Base-by-base conservation (phyloP, 257 asterid genomes). In the Solanum rostratum region DNA sequence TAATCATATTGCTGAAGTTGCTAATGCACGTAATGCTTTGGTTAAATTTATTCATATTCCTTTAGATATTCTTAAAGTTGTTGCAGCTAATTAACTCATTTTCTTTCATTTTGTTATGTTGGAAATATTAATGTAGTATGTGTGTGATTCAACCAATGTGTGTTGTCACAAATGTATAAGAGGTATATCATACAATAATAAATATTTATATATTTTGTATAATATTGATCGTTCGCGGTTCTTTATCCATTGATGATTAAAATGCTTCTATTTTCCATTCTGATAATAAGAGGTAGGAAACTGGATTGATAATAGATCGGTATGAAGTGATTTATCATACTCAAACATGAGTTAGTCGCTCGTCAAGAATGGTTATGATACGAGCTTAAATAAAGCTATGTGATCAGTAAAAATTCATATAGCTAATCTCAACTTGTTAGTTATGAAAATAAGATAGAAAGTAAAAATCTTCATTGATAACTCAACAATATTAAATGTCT, bases 41-140 rank as follows among this genome's bases (percentile, higher is more conserved):
- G 82, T 78, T 78, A 78, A 78, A 50, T 78, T 78, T 78, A 78
- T 78, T 78, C 65, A 78, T 50, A 78, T 78, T 9, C 82, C 82
- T 2, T 78, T 78, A 16, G 63, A 78, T 2, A 52, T 78, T 78
- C 82, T 78, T 50, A 78, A 78, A 18, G 29, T 50, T 78, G 82
- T 78, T 50, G 65, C 29, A 50, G 11, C 63, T 50, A 50, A n/a
- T n/a, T n/a, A n/a, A n/a, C n/a, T n/a, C n/a, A n/a, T 11, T 71
- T 71, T 0, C 15, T n/a, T 71, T 71, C 50, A 16, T 11, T 63
- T 41, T 41, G 33, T 71, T 39, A 71, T 20, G 18, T 76, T 46
- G 57, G 9, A 14, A 46, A 69, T 69, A 37, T 37, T 69, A 73
- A 73, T 73, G n/a, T 73, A 22, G 39, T 73, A 2, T 46, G 39